These are phyloP conservation scores for Elsinoe batatas DNA, from an alignment of 2,329 filamentous ascomycete species.

Conservation along the genomic window DNA sequence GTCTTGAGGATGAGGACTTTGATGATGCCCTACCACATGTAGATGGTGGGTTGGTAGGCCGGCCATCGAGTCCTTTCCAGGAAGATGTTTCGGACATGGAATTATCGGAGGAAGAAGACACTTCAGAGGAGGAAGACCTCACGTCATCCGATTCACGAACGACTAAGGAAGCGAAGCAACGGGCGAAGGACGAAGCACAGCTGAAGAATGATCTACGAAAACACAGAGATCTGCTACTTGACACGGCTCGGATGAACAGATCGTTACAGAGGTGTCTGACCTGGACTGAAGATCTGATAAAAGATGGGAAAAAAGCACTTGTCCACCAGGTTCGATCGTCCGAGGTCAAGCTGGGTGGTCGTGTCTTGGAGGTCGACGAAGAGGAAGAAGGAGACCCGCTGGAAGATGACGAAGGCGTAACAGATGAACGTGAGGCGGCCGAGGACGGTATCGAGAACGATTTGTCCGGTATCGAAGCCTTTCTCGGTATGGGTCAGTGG, in stretches of 20 bases:
- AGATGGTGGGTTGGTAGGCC: constrained; percentile 24
- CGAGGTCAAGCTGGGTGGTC: constrained; percentile 72
- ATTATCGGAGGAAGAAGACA: constrained; percentile 13
- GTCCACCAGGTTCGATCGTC: constrained; percentile 69
- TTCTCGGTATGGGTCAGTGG: constrained; percentile 15
- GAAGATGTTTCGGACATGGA: constrained; percentile 14
- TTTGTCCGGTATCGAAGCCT: constrained; percentile 16
- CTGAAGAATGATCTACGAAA: constrained; percentile 77
- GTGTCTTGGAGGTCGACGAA: constrained; percentile 65
- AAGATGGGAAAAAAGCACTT: constrained; percentile 76
- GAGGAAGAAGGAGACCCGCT: constrained; percentile 30
- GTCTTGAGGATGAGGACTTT: constrained; percentile 25
- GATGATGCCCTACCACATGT: constrained; percentile 29
- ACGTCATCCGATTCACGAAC: constrained; percentile 30
- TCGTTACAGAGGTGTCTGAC: constrained; percentile 81
- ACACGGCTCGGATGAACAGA: constrained; percentile 92
- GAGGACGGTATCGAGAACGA: constrained; percentile 21
- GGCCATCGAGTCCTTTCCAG: constrained; percentile 18
- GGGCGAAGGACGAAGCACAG: constrained; percentile 69
- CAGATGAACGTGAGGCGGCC: constrained; percentile 13
- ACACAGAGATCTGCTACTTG: constrained; percentile 78
- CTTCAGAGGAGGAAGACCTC: constrained; percentile 27
- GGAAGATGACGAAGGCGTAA: constrained; percentile 21
- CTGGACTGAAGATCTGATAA: constrained; percentile 85
- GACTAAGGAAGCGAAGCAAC: constrained; percentile 41